These are phyloP conservation scores for Laetiporus sulphureus DNA, from an alignment of 1,284 basidiomycete genomes.

Conservation along the genomic window DNA sequence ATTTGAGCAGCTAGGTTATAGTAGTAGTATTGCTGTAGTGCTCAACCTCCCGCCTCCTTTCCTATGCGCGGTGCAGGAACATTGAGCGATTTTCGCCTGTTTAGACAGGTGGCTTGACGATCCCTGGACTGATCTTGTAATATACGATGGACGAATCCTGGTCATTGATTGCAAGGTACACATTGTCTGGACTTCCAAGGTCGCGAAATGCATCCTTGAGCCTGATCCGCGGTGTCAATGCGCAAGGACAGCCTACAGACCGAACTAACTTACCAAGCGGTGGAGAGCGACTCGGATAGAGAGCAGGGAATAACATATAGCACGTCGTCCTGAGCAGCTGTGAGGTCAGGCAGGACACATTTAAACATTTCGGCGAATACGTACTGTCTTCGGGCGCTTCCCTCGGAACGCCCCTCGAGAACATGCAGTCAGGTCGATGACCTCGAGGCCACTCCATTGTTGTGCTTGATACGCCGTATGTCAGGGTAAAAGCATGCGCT, in stretches of 20 bases:
- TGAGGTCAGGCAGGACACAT: no score
- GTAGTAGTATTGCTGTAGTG: no score
- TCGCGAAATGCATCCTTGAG: constrained; percentile 54
- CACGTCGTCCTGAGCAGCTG: constrained; percentile 26
- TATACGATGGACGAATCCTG: constrained; percentile 79
- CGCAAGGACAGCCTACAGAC: background rate
- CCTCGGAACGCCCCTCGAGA: constrained; percentile 56
- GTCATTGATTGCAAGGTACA: constrained; percentile 65
- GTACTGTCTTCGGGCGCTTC: constrained; percentile 45
- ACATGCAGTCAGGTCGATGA: constrained; percentile 53
- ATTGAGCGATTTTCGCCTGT: no score
- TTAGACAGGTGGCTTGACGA: constrained; percentile 63
- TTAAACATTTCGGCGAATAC: no score
- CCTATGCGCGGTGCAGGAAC: no score
- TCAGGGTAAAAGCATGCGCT: background rate
- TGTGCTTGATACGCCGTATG: constrained; percentile 41
- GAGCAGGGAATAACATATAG: constrained; percentile 62
- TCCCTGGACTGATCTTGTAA: constrained; percentile 70
- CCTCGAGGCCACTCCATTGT: constrained; percentile 57
- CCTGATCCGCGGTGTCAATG: background rate
- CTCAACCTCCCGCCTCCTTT: no score
- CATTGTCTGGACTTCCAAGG: constrained; percentile 38
- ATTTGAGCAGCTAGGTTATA: no score
- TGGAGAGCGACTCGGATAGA: constrained; percentile 57
- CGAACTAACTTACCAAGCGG: constrained; percentile 30